Conservation (phyloP, 805 yeast genomes). For the Wickerhamiella azymoides region DNA sequence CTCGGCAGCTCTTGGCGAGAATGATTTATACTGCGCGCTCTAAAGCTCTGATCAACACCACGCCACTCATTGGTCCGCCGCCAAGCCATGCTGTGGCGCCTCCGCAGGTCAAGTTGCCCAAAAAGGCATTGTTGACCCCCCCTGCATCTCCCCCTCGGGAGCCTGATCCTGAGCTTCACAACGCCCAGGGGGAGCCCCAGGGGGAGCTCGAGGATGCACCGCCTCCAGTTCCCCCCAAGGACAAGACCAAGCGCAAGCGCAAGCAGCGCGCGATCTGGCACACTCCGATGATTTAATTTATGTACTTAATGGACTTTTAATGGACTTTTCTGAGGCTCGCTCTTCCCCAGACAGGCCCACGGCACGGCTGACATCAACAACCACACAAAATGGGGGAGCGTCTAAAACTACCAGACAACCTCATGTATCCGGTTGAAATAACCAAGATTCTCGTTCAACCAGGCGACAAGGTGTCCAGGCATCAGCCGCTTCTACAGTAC, state of each 20-base stretch:
- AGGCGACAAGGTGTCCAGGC: slow-evolving; percentile 38
- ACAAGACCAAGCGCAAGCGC: neutral
- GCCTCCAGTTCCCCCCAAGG: slow-evolving; percentile 5
- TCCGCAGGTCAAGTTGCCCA: neutral
- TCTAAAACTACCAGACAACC: slow-evolving; percentile 37
- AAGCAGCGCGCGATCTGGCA: neutral
- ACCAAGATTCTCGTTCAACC: slow-evolving; percentile 33
- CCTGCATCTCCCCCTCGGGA: neutral
- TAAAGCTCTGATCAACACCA: neutral
- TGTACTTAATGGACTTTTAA: too few species aligned
- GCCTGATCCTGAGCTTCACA: too few species aligned
- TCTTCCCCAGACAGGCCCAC: too few species aligned
- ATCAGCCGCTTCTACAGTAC: slow-evolving; percentile 43
- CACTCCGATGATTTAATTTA: neutral
- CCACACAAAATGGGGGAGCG: neutral
- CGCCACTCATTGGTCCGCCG: neutral
- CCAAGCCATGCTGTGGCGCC: neutral
- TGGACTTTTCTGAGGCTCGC: too few species aligned
- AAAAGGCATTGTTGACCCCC: neutral
- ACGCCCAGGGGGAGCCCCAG: neutral
- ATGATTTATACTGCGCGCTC: neutral
- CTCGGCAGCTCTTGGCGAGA: neutral
- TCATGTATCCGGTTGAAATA: slow-evolving; percentile 56
- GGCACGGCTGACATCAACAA: neutral
- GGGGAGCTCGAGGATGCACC: neutral